These are phyloP conservation scores for Paramarasmius palmivorus DNA, from an alignment of 1,284 basidiomycete species.

Conservation along the genomic window DNA sequence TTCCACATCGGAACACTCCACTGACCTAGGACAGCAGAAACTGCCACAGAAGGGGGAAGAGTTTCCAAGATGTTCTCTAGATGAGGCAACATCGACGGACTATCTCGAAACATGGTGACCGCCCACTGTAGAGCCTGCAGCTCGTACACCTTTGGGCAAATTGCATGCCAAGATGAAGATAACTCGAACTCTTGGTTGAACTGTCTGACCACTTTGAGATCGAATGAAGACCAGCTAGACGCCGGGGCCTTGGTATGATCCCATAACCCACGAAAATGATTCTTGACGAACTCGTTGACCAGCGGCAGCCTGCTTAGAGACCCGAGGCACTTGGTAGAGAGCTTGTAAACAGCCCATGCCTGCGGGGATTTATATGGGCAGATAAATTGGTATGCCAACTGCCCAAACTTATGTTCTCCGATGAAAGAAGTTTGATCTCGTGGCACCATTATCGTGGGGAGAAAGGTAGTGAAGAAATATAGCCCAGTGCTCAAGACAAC, in stretches of 20 bases:
- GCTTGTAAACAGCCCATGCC: neutral
- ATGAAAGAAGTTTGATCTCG: neutral
- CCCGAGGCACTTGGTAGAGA: no score
- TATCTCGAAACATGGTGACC: neutral
- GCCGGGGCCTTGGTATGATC: no score
- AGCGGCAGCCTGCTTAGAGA: neutral
- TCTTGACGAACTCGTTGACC: neutral
- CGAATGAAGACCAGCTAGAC: neutral
- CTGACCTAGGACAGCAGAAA: neutral
- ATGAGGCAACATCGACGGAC: neutral
- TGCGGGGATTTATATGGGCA: conserved; percentile 6
- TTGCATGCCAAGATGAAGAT: no score
- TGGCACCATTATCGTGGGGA: neutral
- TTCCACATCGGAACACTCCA: no score
- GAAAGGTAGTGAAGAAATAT: neutral
- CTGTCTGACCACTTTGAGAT: neutral
- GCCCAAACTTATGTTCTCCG: neutral
- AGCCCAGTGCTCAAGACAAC: neutral
- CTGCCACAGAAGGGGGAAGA: neutral
- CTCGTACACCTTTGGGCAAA: neutral
- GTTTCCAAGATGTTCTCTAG: neutral
- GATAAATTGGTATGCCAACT: neutral
- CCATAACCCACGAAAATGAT: no score
- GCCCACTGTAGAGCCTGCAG: neutral
- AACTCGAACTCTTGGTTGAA: neutral